phyloP scores from a whole-genome alignment of 805 yeast genomes.

The Yamadazyma kitorensis region DNA sequence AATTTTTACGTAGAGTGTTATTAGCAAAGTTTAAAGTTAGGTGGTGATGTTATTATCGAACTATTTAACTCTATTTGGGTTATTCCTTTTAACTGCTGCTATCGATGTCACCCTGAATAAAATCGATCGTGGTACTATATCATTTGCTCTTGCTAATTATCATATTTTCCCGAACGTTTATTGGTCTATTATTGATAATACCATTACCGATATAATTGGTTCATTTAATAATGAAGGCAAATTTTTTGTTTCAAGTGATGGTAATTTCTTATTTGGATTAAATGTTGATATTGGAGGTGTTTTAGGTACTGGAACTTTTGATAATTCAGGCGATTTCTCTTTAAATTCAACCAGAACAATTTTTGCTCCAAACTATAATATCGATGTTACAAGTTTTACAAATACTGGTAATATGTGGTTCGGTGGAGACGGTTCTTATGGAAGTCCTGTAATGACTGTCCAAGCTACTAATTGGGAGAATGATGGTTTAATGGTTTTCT shows the following conservation, averaged over 20 bases:
- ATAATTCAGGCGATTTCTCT: slow-evolving; percentile 19
- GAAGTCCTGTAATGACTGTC: slow-evolving; percentile 14
- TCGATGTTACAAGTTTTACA: slow-evolving; percentile 16
- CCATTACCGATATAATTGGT: slow-evolving; percentile 12
- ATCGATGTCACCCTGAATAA: too few relatives aligned
- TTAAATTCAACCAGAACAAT: slow-evolving; percentile 20
- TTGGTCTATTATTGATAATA: slow-evolving; percentile 17
- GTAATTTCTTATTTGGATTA: slow-evolving; percentile 7
- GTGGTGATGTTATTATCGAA: too few relatives aligned
- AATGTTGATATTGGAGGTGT: slow-evolving; percentile 3
- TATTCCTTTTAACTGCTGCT: too few relatives aligned
- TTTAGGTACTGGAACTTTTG: slow-evolving; percentile 6
- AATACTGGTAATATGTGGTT: slow-evolving; percentile 25
- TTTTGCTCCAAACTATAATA: slow-evolving; percentile 16
- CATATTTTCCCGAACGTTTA: slow-evolving; percentile 12
- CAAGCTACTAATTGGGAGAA: slow-evolving; percentile 16
- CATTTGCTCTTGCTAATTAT: too few relatives aligned
- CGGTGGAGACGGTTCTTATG: slow-evolving; percentile 19
- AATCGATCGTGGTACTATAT: too few relatives aligned
- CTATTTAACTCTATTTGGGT: too few relatives aligned
- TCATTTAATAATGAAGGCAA: slow-evolving; percentile 14
- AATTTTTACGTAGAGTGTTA: too few relatives aligned
- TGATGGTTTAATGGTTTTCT: slow-evolving; percentile 18
- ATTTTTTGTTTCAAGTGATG: slow-evolving; percentile 7
- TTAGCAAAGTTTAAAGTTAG: too few relatives aligned